These are phyloP conservation scores for Auriscalpium vulgare DNA, from an alignment of 768 basidiomycete genomes.

Conservation along the genomic window DNA sequence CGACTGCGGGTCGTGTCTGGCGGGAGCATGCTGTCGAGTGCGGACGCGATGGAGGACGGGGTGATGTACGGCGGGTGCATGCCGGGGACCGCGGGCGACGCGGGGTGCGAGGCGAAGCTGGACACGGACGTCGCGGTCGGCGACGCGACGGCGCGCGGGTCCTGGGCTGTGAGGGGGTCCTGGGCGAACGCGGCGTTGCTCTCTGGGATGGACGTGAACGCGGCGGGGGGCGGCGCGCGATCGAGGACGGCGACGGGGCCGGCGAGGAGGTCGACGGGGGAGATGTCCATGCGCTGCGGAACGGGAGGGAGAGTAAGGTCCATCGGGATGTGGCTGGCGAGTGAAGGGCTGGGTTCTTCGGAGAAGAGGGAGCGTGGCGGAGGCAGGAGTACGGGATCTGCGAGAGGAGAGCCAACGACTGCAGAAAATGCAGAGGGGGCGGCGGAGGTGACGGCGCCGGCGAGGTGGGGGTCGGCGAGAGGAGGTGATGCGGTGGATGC, in stretches of 20 bases:
- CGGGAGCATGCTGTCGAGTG: conserved; percentile 21
- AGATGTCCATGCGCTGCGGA: conserved; percentile 21
- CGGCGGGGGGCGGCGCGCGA: conserved; percentile 1
- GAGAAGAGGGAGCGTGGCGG: conserved; percentile 18
- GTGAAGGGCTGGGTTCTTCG: conserved; percentile 16
- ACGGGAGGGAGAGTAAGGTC: conserved; percentile 12
- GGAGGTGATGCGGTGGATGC: neutral
- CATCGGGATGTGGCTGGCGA: conserved; percentile 15
- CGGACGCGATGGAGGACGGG: conserved; percentile 27
- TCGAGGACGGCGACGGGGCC: conserved; percentile 4
- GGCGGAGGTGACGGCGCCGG: conserved; percentile 4
- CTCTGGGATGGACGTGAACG: conserved; percentile 8
- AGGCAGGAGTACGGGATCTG: conserved; percentile 16
- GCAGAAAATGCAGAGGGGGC: conserved; percentile 9
- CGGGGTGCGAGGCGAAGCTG: conserved; percentile 25
- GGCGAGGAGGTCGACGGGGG: conserved; percentile 9
- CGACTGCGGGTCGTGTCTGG: conserved; percentile 20
- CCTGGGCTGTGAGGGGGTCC: conserved; percentile 16
- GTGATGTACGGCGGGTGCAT: conserved; percentile 22
- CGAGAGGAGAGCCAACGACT: conserved; percentile 11
- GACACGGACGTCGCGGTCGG: conserved; percentile 25
- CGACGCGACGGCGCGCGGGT: conserved; percentile 20
- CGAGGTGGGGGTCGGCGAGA: neutral
- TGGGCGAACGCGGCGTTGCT: conserved; percentile 2
- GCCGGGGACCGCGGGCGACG: conserved; percentile 26